Conservation (phyloP, 2,329 filamentous ascomycete species). For the Echinosphaeria canescens region DNA sequence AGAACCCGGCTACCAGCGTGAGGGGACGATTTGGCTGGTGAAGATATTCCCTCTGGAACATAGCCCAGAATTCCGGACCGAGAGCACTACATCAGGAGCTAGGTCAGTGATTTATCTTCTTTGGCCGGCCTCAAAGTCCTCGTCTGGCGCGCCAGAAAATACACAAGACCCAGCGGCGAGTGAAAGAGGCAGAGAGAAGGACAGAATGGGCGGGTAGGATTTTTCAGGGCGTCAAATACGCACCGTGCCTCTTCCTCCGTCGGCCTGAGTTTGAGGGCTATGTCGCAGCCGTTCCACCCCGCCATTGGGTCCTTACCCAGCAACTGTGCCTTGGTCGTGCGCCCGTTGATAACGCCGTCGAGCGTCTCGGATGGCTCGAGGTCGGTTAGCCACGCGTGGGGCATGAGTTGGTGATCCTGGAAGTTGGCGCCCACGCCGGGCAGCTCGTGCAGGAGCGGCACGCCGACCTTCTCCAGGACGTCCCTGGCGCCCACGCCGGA, state of each 20-base stretch:
- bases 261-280: slow-evolving; percentile 28
- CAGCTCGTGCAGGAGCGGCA: slow-evolving; percentile 24
- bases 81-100: too few relatives aligned
- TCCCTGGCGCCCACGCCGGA: slow-evolving; percentile 35
- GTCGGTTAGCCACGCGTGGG: slow-evolving; percentile 25
- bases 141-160: too few relatives aligned
- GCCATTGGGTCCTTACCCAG: slow-evolving; percentile 12
- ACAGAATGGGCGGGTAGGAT: too few relatives aligned
- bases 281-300: slow-evolving; percentile 31
- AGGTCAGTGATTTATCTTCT: too few relatives aligned
- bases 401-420: slow-evolving; percentile 28
- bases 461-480: slow-evolving; percentile 17
- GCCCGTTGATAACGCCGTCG: slow-evolving; percentile 9
- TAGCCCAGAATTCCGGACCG: too few relatives aligned
- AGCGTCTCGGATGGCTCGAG: slow-evolving; percentile 21
- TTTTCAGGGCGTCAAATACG: too few relatives aligned
- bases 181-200: too few relatives aligned
- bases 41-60: too few relatives aligned
- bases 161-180: too few relatives aligned
- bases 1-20: too few relatives aligned
- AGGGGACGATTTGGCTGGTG: too few relatives aligned
- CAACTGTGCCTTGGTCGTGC: slow-evolving; percentile 6
- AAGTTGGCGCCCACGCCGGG: slow-evolving; percentile 28
- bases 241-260: slow-evolving; percentile 26
- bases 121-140: too few relatives aligned